A percentile compares a stretch with the other conserved stretches of the same genome.
phyloP scores from a whole-genome alignment of 1,139 yeast genomes.

The Yamadazyma triangularis region DNA sequence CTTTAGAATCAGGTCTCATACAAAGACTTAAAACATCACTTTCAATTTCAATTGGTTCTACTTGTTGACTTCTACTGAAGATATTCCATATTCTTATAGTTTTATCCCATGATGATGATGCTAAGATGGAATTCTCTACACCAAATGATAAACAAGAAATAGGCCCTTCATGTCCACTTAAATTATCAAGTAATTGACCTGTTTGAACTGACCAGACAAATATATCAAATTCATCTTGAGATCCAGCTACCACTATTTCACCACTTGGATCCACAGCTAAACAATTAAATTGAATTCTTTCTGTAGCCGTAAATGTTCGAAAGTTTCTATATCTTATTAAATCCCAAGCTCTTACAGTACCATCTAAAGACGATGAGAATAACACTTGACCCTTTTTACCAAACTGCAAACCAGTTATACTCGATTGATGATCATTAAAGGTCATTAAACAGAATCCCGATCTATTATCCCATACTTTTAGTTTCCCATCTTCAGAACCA shows the following conservation, averaged over 20 bases:
- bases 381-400: conserved; percentile 85
- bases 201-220: conserved; percentile 98
- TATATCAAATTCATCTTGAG: conserved; percentile 83
- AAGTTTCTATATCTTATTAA: conserved; percentile 87
- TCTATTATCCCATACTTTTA: conserved; percentile 91
- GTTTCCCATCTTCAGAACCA: conserved; percentile 95
- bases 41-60: conserved; percentile 83
- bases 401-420: conserved; percentile 84
- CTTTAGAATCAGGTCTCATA: conserved; percentile 89
- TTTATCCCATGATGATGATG: conserved; percentile 96
- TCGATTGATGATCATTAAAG: conserved; percentile 84
- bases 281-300: conserved; percentile 80
- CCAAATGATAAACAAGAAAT: conserved; percentile 87
- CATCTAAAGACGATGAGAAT: conserved; percentile 89
- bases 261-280: conserved; percentile 97
- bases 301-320: conserved; percentile 88
- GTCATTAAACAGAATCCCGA: conserved; percentile 94
- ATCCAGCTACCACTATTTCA: conserved; percentile 94
- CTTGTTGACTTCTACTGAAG: conserved; percentile 77
- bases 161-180: conserved; percentile 96
- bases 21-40: conserved; percentile 84
- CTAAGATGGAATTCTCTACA: conserved; percentile 69
- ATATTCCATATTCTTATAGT: conserved; percentile 92
- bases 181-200: conserved; percentile 79
- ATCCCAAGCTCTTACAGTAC: conserved; percentile 98